phyloP scores from a whole-genome alignment of 2,329 filamentous ascomycete species.

The Curvularia lunata region DNA sequence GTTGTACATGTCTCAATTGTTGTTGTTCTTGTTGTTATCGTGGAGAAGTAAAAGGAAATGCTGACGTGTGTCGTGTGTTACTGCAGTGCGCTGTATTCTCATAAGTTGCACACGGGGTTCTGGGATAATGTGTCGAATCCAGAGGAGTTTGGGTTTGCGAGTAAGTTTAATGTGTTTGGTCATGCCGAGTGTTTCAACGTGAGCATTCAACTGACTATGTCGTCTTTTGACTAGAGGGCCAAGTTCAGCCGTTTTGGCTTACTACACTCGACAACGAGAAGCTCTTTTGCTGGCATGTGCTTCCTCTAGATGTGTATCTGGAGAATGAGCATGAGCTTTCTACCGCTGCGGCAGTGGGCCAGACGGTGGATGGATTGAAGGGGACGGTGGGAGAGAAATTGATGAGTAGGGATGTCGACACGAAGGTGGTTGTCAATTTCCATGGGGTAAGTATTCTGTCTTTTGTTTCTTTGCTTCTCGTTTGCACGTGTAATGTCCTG shows the following conservation, averaged over 20 bases:
- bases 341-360: conserved; percentile 43
- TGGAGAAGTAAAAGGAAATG: background rate
- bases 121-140: conserved; percentile 77
- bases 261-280: conserved; percentile 75
- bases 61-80: background rate
- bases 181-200: no score
- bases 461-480: background rate
- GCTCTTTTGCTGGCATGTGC: conserved; percentile 88
- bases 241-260: conserved; percentile 85
- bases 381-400: conserved; percentile 58
- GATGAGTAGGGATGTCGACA: conserved; percentile 57
- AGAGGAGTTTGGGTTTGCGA: conserved; percentile 84
- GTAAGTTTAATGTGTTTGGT: conserved; percentile 59
- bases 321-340: conserved; percentile 69
- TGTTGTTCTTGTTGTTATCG: background rate
- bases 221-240: conserved; percentile 65
- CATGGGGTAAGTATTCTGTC: conserved; percentile 62
- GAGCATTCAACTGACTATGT: background rate
- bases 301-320: conserved; percentile 78
- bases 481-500: background rate
- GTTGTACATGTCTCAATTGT: background rate
- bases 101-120: conserved; percentile 75
- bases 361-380: conserved; percentile 54
- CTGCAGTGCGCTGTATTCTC: conserved; percentile 79
- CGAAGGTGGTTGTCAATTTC: conserved; percentile 64